Base-by-base conservation (phyloP, 768 basidiomycete species). In the Xerocomus brunneocitrinus region DNA sequence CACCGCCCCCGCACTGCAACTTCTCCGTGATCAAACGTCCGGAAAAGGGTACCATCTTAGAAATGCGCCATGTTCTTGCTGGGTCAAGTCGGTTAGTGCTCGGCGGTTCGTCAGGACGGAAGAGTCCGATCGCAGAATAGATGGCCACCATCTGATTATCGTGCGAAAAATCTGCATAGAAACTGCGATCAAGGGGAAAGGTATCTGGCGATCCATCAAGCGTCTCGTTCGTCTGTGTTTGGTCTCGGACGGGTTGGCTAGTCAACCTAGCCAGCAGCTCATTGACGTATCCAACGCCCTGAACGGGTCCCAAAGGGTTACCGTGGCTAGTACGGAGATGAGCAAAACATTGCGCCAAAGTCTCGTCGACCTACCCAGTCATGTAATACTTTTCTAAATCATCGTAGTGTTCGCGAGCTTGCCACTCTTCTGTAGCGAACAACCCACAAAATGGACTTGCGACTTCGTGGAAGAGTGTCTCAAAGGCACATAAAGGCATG, bases 231-330 rank as follows among this genome's bases (percentile, higher is more conserved):
- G 87, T 89, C 60, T 87, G 85, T 0, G 89, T 91, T 57, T 76
- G 61, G 67, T 91, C 89, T 34, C 64, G 65, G 24, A 90, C 86
- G 2, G 83, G 79, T 14, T 66, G 68, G 14, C 76, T 75, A 0
- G 85, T 89, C 40, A 95, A 76, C 10, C 94, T 82, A 0, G 90
- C 89, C 22, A 95, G 67, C n/a, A 95, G 79, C 71, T 95, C 92
- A 65, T 92, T 93, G 62, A 89, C 75, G 65, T 89, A 95, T 6
- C 92, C 93, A 4, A 93, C 84, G 31, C 91, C 90, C 64, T 90
- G 88, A 7, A 91, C 81, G 5, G 74, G 84, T 2, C 91, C 90
- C 1, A 91, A 73, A 2, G 66, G 58, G 55, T 83, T 81, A 4
- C 90, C 89, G 54, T 89, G 79, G 19, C 87, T 88, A 54, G 8